Evolutionary conservation across 2,329 filamentous ascomycete species (phyloP), one percentile per base, ranked within the genome.

Genomic region (Huntiella omanensis): DNA sequence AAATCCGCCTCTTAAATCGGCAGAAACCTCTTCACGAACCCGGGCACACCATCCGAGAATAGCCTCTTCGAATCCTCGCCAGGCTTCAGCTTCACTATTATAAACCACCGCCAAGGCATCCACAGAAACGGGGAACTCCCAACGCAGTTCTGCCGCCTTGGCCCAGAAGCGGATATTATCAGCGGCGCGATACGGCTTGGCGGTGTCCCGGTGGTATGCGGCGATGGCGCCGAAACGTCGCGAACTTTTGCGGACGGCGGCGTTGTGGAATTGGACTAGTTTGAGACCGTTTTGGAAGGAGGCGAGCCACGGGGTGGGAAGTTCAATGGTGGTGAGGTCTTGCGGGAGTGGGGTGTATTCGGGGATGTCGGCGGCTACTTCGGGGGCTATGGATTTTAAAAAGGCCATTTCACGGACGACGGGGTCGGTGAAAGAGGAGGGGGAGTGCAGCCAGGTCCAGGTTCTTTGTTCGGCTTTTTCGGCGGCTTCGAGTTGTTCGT

Each of bases 101-200:
- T 87, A 81, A 16, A 94, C 87, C 5, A 95, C 73, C 22, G 80
- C 85, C 62, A 92, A 79, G 16, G 88, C 84, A 56, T 95, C 85
- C 46, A 94, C 70, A 52, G 80, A 75, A 44, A 96, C 68, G 54
- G 82, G 73, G 35, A 87, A 74, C 62, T 96, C 91, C 79, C 88
- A 98, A 47, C 91, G 77, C 49, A 96, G 69, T 64, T 98, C 87
- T 5, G 87, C 86, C 1, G 88, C 91, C 65, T 98, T 98, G 62
- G 83, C 74, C 88, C 91, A 98, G 67, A 82, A 98, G 36, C 86
- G 76, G 51, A 98, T 69, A 59, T 98, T 98, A 55, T 98, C 91
- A 3, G 87, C 85, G 52, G 80, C 80, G 42, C 91, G 80, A 60
- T 98, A 98, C 0, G 91, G 91, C 63, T 96, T 96, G 50, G 77